Evolutionary conservation across 495 filamentous ascomycete species (phyloP), one percentile per base, ranked within the genome.

Genomic region (Penicillium daleae): DNA sequence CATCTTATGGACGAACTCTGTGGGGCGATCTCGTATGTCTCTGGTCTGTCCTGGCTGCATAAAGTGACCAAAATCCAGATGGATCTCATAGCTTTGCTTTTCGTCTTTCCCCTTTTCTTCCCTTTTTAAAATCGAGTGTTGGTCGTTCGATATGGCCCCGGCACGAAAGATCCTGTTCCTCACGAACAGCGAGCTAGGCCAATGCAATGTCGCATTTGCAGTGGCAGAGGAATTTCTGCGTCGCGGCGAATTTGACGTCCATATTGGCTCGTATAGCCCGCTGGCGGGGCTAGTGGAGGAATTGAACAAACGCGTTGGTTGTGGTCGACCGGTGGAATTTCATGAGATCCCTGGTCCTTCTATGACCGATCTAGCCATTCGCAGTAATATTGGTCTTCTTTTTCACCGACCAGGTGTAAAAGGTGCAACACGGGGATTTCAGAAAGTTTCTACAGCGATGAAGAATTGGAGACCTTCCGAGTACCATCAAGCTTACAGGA

Each of bases 141-240:
- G 17, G 13, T 9, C 1, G 3, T 24, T 52, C 4, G n/a, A 69
- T 64, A 65, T 40, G 57, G 19, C 15, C 60, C 29, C 35, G 21
- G 53, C 35, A 7, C 56, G 58, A 31, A 68, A 63, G 5, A 72
- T 83, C 17, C 72, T 87, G 10, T 80, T 87, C 53, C 67, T 87
- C 59, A 83, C 85, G 6, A 84, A 82, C 72, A 80, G 80, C 44
- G 85, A 86, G 61, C 75, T 81, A 56, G 85, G 85, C 19, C 82
- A 85, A 58, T 79, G 80, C 27, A 86, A 86, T 65, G 81, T 86
- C 26, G 76, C 80, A 35, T 76, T 87, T 1, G 84, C 85, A 10
- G 76, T 82, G 1, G 76, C 76, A 22, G 77, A 84, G 27, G 83
- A 83, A 54, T 78, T 86, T 1, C 66, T 85, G 27, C 68, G 74